Conservation (phyloP, 2,329 filamentous ascomycete genomes). For the Huntiella savannae region DNA sequence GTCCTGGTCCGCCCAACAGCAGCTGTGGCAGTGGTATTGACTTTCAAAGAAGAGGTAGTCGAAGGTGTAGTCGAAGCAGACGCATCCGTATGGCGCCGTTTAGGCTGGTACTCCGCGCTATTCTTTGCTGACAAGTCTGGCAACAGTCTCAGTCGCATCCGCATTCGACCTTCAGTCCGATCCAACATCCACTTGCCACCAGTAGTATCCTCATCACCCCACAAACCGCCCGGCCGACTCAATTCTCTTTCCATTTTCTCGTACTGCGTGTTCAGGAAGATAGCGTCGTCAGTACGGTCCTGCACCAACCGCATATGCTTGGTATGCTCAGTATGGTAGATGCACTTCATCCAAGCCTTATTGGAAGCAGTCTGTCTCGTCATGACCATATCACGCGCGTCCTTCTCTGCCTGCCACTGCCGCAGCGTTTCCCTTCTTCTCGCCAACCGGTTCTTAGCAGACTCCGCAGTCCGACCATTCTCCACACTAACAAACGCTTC, state of each 20-base stretch:
- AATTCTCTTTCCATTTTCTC: constrained; percentile 63
- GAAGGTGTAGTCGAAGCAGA: neutral
- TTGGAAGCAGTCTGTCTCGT: constrained; percentile 74
- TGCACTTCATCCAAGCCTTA: constrained; percentile 85
- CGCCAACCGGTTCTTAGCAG: constrained; percentile 45
- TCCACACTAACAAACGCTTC: constrained; percentile 70
- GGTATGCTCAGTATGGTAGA: constrained; percentile 76
- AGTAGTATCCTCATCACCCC: constrained; percentile 24
- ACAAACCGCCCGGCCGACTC: constrained; percentile 49
- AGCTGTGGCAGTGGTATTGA: constrained; percentile 16
- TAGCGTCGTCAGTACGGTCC: constrained; percentile 79
- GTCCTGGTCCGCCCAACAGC: constrained; percentile 3
- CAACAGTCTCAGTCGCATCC: constrained; percentile 77
- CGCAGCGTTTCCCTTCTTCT: constrained; percentile 70
- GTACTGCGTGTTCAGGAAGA: constrained; percentile 58
- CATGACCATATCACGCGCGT: constrained; percentile 50
- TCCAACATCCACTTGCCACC: constrained; percentile 76
- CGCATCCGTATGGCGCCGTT: constrained; percentile 41
- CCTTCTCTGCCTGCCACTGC: constrained; percentile 55
- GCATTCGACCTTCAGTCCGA: constrained; percentile 83
- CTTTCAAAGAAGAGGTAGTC: constrained; percentile 19
- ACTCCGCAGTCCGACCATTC: constrained; percentile 63
- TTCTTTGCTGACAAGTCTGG: constrained; percentile 52
- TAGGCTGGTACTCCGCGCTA: constrained; percentile 60
- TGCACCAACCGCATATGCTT: constrained; percentile 80